phyloP scores from a whole-genome alignment of 495 filamentous ascomycete species.

The Xylaria castorea region DNA sequence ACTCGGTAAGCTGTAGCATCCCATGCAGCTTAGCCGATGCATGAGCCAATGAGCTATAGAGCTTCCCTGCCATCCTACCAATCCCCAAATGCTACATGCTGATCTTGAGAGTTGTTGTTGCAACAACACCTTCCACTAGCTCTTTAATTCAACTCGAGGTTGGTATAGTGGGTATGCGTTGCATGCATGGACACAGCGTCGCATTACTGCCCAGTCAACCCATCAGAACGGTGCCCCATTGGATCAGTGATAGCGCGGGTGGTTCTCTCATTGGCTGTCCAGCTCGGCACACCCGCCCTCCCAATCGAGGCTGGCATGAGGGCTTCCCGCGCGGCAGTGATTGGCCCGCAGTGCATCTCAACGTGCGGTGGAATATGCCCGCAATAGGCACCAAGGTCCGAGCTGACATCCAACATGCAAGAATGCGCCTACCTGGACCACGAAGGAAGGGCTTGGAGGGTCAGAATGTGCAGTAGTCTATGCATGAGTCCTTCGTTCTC shows the following conservation, averaged over 20 bases:
- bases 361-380: background rate
- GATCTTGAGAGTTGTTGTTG: conserved; percentile 11
- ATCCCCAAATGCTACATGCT: conserved; percentile 17
- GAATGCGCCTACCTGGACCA: background rate
- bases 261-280: background rate
- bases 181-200: background rate
- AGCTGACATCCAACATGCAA: conserved; percentile 6
- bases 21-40: conserved; percentile 16
- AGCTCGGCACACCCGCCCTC: background rate
- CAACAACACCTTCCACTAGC: conserved; percentile 15
- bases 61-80: conserved; percentile 9
- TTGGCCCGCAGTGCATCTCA: background rate
- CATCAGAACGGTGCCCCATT: background rate
- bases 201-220: background rate
- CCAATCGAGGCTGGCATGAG: conserved; percentile 1
- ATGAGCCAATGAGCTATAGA: conserved; percentile 26
- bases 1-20: conserved; percentile 10
- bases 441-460: background rate
- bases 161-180: background rate
- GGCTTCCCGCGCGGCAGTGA: background rate
- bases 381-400: conserved; percentile 3
- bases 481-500: background rate
- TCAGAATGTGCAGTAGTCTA: background rate
- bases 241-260: background rate
- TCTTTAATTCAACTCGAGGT: background rate